Base-by-base conservation (phyloP, 345 rosid species). In the Aegle marmelos region DNA sequence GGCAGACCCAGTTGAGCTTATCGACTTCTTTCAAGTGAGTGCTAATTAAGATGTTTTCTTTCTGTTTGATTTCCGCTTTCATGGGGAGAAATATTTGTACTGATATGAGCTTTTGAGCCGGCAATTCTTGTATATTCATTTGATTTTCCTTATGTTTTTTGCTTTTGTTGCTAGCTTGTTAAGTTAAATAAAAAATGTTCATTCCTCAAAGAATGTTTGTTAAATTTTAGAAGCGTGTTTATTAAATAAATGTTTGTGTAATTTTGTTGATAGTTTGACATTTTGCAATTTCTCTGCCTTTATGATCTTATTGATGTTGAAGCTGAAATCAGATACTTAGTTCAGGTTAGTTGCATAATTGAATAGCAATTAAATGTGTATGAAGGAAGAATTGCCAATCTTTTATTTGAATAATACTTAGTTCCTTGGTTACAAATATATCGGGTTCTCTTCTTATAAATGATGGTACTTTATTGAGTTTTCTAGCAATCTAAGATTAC, bases 1-100 rank as follows among this genome's bases (percentile, higher is more conserved):
- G 78, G 79, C 77, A 30, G 24, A 78, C 86, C 86, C 86, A 33
- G 21, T 73, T 80, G 68, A 80, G 77, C 69, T 78, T 82, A 28
- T 54, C 73, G 22, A 34, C 83, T 77, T 76, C 76, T 82, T 76
- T 41, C 28, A 86, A 82, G 92, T 89, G 76, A 82, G 83, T 75
- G 28, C n/a, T 16, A 0, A 31, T 30, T 63, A 63, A n/a, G 57
- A 16, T 67, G 16, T n/a, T 22, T 3, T 25, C 33, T 68, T 24
- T 64, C 50, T 41, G 24, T 56, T 39, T 19, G 21, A 74, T 72
- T 31, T 74, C 36, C 72, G 25, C 5, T 54, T n/a, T 16, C 54
- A 13, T 5, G 16, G 31, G 33, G 7, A 34, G 9, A 25, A 19
- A 37, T 34, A 27, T 14, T 36, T 3, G 16, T 37, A 1, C 25